Evolutionary conservation across 352 stramenopile species (phyloP).

Genomic region (Pythium dissotocum): DNA sequence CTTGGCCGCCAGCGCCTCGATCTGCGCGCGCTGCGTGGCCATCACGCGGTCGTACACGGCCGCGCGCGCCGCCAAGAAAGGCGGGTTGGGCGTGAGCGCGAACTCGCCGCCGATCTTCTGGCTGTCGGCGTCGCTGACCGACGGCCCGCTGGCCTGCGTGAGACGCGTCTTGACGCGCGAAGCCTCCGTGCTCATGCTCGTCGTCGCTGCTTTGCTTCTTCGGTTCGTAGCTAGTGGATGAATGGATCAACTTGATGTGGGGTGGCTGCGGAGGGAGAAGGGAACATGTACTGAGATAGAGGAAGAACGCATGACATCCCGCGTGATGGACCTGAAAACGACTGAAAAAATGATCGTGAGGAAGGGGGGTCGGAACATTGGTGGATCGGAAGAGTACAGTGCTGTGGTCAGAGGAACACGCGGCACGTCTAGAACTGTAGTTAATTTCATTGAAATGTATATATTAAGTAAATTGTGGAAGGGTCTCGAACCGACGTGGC

Average conservation of each 20-base stretch:
- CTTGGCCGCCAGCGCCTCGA: constrained; percentile 80
- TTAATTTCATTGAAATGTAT: background rate
- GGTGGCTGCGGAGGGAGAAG: background rate
- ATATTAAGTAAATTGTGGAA: background rate
- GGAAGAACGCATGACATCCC: background rate
- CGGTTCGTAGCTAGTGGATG: background rate
- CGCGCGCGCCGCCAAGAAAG: constrained; percentile 78
- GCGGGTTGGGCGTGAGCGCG: constrained; percentile 75
- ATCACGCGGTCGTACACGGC: constrained; percentile 89
- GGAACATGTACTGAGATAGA: constrained; percentile 9
- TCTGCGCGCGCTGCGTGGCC: constrained; percentile 58
- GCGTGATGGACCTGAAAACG: background rate
- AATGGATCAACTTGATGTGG: background rate
- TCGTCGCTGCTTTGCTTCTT: background rate
- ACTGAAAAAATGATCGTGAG: background rate
- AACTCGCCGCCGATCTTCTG: constrained; percentile 86
- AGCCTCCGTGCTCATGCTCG: constrained; percentile 30
- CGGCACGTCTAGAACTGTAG: background rate
- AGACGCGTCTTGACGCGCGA: constrained; percentile 75
- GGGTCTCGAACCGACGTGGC: background rate
- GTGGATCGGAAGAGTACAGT: background rate
- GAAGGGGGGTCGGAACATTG: background rate
- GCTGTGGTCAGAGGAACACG: background rate
- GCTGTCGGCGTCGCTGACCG: constrained; percentile 45
- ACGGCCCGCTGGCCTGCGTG: constrained; percentile 72